Evolutionary conservation across 805 yeast species (phyloP), one percentile per base, ranked within the genome.

Genomic region (Wickerhamiella dianesei): DNA sequence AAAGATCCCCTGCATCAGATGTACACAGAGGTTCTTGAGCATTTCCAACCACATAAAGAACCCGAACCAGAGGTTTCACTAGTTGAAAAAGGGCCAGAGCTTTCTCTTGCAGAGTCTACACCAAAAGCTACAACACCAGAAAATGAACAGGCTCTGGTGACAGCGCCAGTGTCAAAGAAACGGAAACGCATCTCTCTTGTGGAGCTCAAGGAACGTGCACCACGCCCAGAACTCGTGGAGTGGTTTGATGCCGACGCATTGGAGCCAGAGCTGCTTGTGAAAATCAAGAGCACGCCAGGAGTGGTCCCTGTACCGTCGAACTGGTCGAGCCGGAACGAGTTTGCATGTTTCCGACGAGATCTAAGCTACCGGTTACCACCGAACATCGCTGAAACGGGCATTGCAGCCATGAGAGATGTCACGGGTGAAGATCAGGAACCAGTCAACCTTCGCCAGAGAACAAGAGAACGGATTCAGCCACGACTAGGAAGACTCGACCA

Each of bases 201-300:
- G 0, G 67, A 70, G 6, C 66, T 89, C 45, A 89, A 88, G 59
- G 69, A 82, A 0, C 60, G 68, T 19, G 70, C 82, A 0, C 53
- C 64, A 1, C 65, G 66, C 21, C 96, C 97, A 0, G 85, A 83
- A 48, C 59, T 79, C 3, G 80, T 89, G 1, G 94, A 87, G 53
- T 82, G 94, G 94, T 76, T 68, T 55, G 97, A 92, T 61, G 80
- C 79, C 1, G 92, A 88, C 65, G 81, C 96, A 0, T 71, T 70
- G 1, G 89, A 85, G 55, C 95, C 98, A 1, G 64, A 67, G 43
- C 59, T 87, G 18, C 68, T 77, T 13, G 76, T 83, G 0, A 66
- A 71, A 19, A 61, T 89, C 44, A 89, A 88, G 59, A 65, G 79
- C 0, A 64, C 68, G 35, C 78, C 76, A 48, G 83, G 85, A 53